Conservation (phyloP, 495 filamentous ascomycete species). For the Evansstolkia leycettana region DNA sequence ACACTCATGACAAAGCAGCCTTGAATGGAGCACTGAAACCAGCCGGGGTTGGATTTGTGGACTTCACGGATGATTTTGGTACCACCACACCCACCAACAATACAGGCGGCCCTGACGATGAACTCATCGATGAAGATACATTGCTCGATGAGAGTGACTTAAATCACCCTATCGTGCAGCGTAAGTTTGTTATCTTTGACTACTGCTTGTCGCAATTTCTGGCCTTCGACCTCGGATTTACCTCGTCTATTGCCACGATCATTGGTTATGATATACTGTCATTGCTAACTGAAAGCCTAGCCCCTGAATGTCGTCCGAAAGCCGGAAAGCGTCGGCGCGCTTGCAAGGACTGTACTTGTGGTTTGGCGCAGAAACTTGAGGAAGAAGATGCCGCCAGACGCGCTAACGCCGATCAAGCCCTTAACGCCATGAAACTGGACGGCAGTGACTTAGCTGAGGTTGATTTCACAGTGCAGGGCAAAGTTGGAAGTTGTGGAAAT, state of each 20-base stretch:
- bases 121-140: slow-evolving; percentile 81
- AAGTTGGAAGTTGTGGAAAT: slow-evolving; percentile 85
- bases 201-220: too few species aligned
- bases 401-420: slow-evolving; percentile 42
- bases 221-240: too few species aligned
- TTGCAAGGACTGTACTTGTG: slow-evolving; percentile 97
- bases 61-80: slow-evolving; percentile 61
- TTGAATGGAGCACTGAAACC: too few species aligned
- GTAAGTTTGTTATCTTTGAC: slow-evolving; percentile 41
- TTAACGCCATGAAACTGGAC: slow-evolving; percentile 60
- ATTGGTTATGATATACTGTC: too few species aligned
- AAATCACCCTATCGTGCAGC: slow-evolving; percentile 55
- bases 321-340: slow-evolving; percentile 77
- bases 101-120: slow-evolving; percentile 42
- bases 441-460: slow-evolving; percentile 73
- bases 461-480: slow-evolving; percentile 93
- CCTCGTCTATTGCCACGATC: neutral
- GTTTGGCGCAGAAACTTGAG: slow-evolving; percentile 64
- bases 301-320: slow-evolving; percentile 72
- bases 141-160: slow-evolving; percentile 76
- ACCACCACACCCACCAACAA: slow-evolving; percentile 36
- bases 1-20: slow-evolving; percentile 15
- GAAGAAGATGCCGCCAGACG: slow-evolving; percentile 68
- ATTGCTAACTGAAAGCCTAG: too few species aligned
- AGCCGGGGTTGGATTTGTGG: slow-evolving; percentile 58